phyloP scores from a whole-genome alignment of 805 yeast species.

The Novakomyces olei region DNA sequence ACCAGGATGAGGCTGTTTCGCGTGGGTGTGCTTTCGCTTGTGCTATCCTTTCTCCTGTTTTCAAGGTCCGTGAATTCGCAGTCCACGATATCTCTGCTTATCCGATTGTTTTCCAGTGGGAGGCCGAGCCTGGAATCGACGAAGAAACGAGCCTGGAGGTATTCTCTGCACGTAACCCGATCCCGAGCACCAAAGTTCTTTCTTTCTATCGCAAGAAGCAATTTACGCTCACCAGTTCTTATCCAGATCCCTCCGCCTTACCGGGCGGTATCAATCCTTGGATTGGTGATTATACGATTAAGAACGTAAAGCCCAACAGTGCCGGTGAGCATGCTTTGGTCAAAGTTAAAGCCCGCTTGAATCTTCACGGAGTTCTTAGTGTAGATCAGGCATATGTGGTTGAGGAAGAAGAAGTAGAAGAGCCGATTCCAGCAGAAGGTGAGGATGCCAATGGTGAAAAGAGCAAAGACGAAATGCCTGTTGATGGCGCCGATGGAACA shows the following conservation, averaged over 20 bases:
- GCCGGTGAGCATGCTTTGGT: conserved; percentile 57
- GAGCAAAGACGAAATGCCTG: conserved; percentile 27
- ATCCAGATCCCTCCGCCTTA: conserved; percentile 50
- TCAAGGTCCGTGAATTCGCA: conserved; percentile 96
- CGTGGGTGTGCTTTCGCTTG: conserved; percentile 98
- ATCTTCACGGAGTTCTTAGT: conserved; percentile 86
- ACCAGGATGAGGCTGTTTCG: conserved; percentile 98
- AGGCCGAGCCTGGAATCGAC: conserved; percentile 34
- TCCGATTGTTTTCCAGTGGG: conserved; percentile 92
- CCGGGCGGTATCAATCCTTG: conserved; percentile 44
- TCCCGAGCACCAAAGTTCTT: conserved; percentile 89
- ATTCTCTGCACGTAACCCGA: conserved; percentile 78
- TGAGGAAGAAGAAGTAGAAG: conserved; percentile 75
- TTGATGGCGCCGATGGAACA: conserved; percentile 28
- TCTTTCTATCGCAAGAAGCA: conserved; percentile 82
- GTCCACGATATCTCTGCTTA: conserved; percentile 83
- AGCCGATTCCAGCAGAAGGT: conserved; percentile 32
- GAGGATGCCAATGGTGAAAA: conserved; percentile 15
- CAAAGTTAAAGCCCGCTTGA: conserved; percentile 88
- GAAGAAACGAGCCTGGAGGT: conserved; percentile 85
- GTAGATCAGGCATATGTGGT: conserved; percentile 88
- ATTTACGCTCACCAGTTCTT: conserved; percentile 66
- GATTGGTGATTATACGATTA: conserved; percentile 67
- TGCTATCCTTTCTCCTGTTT: conserved; percentile 96
- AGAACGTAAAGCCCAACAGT: conserved; percentile 61